Conservation (phyloP, 2,329 filamentous ascomycete genomes). For the Ophiostoma sp. region DNA sequence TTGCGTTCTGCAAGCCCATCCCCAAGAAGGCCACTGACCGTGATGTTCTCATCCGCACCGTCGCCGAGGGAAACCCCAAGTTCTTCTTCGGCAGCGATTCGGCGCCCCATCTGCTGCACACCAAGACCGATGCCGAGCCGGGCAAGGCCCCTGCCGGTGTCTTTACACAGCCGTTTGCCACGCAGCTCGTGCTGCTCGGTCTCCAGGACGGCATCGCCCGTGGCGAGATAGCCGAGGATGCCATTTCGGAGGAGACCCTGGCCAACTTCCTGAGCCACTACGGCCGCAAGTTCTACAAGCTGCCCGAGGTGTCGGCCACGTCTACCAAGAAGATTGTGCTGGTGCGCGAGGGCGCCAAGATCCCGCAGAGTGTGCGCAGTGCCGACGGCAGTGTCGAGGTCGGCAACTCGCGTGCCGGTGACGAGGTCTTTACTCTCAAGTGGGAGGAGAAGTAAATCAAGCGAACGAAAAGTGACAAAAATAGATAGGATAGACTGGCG, state of each 20-base stretch:
- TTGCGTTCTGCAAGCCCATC: conserved; percentile 64
- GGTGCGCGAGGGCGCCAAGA: conserved; percentile 45
- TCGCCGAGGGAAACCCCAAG: conserved; percentile 59
- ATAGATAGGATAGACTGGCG: neutral
- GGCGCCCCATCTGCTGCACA: conserved; percentile 63
- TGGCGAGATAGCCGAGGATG: conserved; percentile 51
- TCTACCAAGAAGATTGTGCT: conserved; percentile 38
- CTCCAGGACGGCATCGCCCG: conserved; percentile 62
- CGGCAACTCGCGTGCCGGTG: conserved; percentile 45
- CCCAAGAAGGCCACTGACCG: conserved; percentile 72
- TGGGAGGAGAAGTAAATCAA: conserved; percentile 34
- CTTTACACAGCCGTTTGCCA: conserved; percentile 73
- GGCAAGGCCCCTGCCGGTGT: conserved; percentile 69
- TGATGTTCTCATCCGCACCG: conserved; percentile 67
- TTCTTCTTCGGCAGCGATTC: conserved; percentile 73
- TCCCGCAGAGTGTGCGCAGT: conserved; percentile 43
- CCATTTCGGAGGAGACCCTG: conserved; percentile 57
- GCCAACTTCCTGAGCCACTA: conserved; percentile 55
- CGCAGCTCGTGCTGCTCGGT: conserved; percentile 57
- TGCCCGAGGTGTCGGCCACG: conserved; percentile 35
- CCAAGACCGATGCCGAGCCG: conserved; percentile 54
- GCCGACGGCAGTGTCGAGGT: conserved; percentile 45
- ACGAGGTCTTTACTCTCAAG: conserved; percentile 45
- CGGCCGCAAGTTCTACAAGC: conserved; percentile 56
- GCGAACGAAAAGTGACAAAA: no score